These are phyloP conservation scores for Ascomycota sp. DNA, from an alignment of 2,329 filamentous ascomycete genomes.

Conservation along the genomic window DNA sequence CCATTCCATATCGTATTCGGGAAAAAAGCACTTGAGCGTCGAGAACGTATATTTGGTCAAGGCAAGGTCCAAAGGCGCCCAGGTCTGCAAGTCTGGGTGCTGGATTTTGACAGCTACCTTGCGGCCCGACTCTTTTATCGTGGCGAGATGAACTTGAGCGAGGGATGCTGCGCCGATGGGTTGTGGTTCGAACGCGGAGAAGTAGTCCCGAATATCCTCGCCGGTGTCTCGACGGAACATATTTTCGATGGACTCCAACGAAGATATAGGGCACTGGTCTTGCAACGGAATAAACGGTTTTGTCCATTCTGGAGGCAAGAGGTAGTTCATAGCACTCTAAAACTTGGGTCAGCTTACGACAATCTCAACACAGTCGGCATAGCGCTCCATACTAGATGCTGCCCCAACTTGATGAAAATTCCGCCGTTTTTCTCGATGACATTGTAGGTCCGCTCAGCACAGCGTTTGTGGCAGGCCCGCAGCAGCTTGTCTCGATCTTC, in stretches of 20 bases:
- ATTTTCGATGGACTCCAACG: conserved; percentile 61
- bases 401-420: conserved; percentile 94
- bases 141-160: conserved; percentile 83
- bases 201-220: conserved; percentile 56
- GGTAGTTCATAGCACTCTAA: conserved; percentile 82
- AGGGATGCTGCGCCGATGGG: conserved; percentile 88
- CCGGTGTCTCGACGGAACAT: conserved; percentile 82
- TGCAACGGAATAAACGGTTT: conserved; percentile 89
- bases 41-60: conserved; percentile 80
- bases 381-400: conserved; percentile 79
- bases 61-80: conserved; percentile 70
- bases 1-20: conserved; percentile 95
- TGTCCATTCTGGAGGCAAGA: conserved; percentile 82
- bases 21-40: conserved; percentile 80
- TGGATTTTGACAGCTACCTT: conserved; percentile 93
- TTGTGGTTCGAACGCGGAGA: conserved; percentile 58
- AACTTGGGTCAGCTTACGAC: too few species aligned
- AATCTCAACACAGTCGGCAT: too few species aligned
- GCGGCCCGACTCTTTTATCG: conserved; percentile 59
- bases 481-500: conserved; percentile 53
- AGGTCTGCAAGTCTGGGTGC: conserved; percentile 74
- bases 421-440: conserved; percentile 92
- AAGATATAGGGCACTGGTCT: conserved; percentile 86
- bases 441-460: conserved; percentile 66
- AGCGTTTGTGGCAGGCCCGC: conserved; percentile 75